These are phyloP conservation scores for Diaporthe citriasiana DNA, from an alignment of 2,329 filamentous ascomycete species.

Conservation along the genomic window DNA sequence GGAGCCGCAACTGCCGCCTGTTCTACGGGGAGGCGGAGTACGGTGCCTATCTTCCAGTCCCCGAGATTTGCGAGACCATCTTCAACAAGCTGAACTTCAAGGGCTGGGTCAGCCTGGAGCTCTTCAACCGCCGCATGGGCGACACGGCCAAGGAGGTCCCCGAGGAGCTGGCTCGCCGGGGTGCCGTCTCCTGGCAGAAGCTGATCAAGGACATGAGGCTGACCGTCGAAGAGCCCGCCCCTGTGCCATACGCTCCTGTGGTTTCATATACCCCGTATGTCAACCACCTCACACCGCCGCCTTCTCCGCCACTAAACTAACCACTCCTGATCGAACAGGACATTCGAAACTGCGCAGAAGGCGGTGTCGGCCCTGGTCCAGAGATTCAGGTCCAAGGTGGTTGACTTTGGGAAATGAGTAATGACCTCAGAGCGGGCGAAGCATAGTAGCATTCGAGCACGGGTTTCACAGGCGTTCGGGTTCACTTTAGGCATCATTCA, in stretches of 20 bases:
- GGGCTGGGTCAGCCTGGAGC: conserved; percentile 80
- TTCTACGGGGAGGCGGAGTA: conserved; percentile 75
- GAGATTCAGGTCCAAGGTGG: conserved; percentile 1
- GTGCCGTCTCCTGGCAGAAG: conserved; percentile 65
- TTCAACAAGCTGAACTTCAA: conserved; percentile 75
- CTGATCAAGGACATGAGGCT: conserved; percentile 56
- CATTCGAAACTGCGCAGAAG: conserved; percentile 44
- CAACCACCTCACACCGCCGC: conserved; percentile 13
- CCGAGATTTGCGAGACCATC: conserved; percentile 72
- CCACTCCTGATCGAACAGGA: neutral
- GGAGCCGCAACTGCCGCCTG: conserved; percentile 81
- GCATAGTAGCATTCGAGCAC: conserved; percentile 2
- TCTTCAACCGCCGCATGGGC: conserved; percentile 73
- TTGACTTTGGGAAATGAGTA: conserved; percentile 18
- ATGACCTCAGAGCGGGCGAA: conserved; percentile 6
- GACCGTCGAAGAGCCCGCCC: conserved; percentile 38
- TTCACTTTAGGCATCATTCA: neutral
- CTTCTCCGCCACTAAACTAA: neutral
- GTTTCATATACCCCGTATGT: conserved; percentile 12
- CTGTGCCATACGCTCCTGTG: neutral
- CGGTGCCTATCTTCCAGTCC: conserved; percentile 77
- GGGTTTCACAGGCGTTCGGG: conserved; percentile 20
- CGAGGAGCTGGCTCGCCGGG: conserved; percentile 61
- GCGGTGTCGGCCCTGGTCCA: conserved; percentile 51
- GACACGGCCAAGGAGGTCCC: conserved; percentile 66